A percentile compares a stretch with the other conserved stretches of the same genome.
Conservation (phyloP, 805 yeast species). For the Clavispora santaluciae region DNA sequence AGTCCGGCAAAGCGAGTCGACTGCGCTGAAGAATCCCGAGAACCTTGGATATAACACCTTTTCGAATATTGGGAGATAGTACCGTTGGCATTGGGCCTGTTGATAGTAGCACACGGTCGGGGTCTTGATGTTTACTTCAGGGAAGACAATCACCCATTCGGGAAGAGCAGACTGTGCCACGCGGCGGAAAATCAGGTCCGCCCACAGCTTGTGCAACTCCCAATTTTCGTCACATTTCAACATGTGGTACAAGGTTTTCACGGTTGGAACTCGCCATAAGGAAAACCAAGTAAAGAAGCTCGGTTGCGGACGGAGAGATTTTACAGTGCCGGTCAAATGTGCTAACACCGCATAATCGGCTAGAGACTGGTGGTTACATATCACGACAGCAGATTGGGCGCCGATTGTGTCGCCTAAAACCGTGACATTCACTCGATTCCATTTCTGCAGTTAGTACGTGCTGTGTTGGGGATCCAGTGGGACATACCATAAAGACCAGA, state of each 20-base stretch:
- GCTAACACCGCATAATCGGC: conserved; percentile 59
- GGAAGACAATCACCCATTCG: conserved; percentile 71
- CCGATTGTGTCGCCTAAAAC: conserved; percentile 40
- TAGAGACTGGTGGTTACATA: conserved; percentile 63
- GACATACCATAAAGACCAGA: conserved; percentile 5
- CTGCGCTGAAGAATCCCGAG: conserved; percentile 48
- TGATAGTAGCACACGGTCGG: conserved; percentile 47
- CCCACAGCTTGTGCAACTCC: conserved; percentile 43
- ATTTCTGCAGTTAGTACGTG: neutral
- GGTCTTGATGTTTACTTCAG: conserved; percentile 75
- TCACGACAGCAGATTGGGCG: conserved; percentile 32
- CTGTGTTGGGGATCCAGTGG: neutral
- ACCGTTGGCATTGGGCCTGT: conserved; percentile 47
- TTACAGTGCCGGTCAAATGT: conserved; percentile 22
- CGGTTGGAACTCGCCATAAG: conserved; percentile 57
- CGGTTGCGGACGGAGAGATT: conserved; percentile 32
- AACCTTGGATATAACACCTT: conserved; percentile 77
- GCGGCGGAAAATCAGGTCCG: conserved; percentile 31
- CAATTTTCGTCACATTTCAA: conserved; percentile 66
- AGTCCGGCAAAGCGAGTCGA: conserved; percentile 35
- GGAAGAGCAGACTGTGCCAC: conserved; percentile 33
- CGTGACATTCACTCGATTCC: conserved; percentile 26
- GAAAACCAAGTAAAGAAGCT: conserved; percentile 69
- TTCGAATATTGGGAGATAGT: conserved; percentile 54
- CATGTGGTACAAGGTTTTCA: conserved; percentile 43